Conservation (phyloP, 2,329 filamentous ascomycete genomes). For the Cladosporium oxysporum region DNA sequence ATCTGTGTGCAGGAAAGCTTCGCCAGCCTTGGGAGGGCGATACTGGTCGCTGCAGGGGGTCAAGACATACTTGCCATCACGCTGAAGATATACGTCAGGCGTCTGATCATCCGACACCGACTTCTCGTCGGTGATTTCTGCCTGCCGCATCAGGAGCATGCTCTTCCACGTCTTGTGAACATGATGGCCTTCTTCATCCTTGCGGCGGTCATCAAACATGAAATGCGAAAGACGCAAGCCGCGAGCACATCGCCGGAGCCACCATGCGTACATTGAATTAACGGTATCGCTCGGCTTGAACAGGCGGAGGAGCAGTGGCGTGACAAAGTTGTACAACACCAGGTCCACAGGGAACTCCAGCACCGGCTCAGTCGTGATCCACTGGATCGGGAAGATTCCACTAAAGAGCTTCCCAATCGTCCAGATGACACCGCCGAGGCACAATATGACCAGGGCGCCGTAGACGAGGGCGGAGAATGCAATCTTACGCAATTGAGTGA, state of each 20-base stretch:
- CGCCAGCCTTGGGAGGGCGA: conserved; percentile 80
- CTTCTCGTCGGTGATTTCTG: conserved; percentile 25
- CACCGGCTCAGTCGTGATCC: conserved; percentile 88
- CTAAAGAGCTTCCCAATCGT: conserved; percentile 69
- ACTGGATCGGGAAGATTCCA: conserved; percentile 83
- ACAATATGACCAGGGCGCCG: conserved; percentile 86
- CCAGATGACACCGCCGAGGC: conserved; percentile 95
- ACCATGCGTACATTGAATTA: conserved; percentile 89
- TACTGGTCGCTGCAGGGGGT: conserved; percentile 95
- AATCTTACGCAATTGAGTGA: conserved; percentile 93
- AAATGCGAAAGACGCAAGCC: conserved; percentile 84
- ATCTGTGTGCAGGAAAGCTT: conserved; percentile 79
- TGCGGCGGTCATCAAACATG: conserved; percentile 78
- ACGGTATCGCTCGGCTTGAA: conserved; percentile 84
- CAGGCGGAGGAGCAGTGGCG: conserved; percentile 81
- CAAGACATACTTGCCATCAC: conserved; percentile 80
- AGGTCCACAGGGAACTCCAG: conserved; percentile 93
- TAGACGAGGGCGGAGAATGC: conserved; percentile 95
- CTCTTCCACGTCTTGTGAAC: conserved; percentile 33
- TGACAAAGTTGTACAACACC: conserved; percentile 94
- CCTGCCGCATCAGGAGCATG: conserved; percentile 4
- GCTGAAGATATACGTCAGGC: conserved; percentile 36
- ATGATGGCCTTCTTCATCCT: conserved; percentile 75
- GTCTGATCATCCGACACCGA: conserved; percentile 33
- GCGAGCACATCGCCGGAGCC: conserved; percentile 86